Percentiles rank a stretch among this genome's conserved stretches.
phyloP scores from a whole-genome alignment of 148 eudicot genomes.

The Cornus florida region DNA sequence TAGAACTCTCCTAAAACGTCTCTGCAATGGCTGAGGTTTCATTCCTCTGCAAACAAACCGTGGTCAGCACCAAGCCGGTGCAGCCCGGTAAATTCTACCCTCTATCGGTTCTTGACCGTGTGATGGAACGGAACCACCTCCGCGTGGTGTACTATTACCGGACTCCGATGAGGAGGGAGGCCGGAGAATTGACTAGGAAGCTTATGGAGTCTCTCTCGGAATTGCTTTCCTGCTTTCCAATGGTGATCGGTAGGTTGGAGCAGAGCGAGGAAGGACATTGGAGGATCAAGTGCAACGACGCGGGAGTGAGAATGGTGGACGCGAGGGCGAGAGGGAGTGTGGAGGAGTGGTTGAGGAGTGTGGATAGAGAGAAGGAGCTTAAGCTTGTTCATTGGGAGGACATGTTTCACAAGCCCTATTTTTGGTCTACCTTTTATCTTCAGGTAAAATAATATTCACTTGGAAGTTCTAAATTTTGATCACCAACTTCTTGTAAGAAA shows the following conservation, averaged over 20 bases:
- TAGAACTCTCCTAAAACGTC: background rate
- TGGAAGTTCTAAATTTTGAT: no score
- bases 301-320: constrained; percentile 61
- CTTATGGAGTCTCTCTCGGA: constrained; percentile 45
- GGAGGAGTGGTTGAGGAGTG: constrained; percentile 52
- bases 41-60: constrained; percentile 41
- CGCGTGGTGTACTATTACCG: constrained; percentile 48
- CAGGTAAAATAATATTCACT: constrained; percentile 29
- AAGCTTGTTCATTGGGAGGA: constrained; percentile 66
- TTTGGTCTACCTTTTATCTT: constrained; percentile 59
- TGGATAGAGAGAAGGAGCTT: constrained; percentile 53
- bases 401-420: constrained; percentile 50
- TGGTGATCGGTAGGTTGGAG: constrained; percentile 45
- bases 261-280: constrained; percentile 43
- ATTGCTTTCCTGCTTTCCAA: constrained; percentile 37
- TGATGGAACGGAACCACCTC: constrained; percentile 55
- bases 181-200: constrained; percentile 27
- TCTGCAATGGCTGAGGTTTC: constrained; percentile 33
- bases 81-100: constrained; percentile 35
- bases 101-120: constrained; percentile 49
- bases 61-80: constrained; percentile 43
- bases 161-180: constrained; percentile 12
- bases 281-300: constrained; percentile 72
- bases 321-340: constrained; percentile 61
- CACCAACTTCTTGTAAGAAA: no score